Evolutionary conservation across 768 basidiomycete genomes (phyloP), one percentile per base, ranked within the genome.

Genomic region (Pleurotus cornucopiae): DNA sequence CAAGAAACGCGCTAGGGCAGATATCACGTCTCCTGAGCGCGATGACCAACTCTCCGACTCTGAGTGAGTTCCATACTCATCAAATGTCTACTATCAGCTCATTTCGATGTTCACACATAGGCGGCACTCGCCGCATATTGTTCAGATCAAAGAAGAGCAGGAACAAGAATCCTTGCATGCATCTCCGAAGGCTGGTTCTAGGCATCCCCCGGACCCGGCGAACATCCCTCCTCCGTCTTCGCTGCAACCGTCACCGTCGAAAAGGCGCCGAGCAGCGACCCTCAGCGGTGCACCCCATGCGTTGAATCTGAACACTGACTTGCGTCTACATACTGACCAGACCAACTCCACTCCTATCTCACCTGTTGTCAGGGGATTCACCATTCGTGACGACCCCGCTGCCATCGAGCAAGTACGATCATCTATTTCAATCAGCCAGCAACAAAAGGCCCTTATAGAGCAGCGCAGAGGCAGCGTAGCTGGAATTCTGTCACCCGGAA

Each of bases 381-480:
- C 81, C 38, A 72, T 83, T 59, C 79, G 78, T 57, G 85, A 88
- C 67, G 83, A 87, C 61, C 76, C 82, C 1, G 64, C 69, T 30
- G 79, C 78, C 11, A 72, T 84, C 40, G 85, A 87, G 63, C 82
- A 85, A 67, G 77, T 84, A 43, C 77, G 85, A 64, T 81, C 83
- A 16, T 81, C 81, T 73, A 74, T 85, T 57, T 69, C 76, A 37
- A 77, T 82, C 48, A 89, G 88, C 63, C 86, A 85, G 66, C 84
- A 84, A 61, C 89, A 86, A 68, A 84, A 88, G 68, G 79, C 83
- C 46, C 71, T 85, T 56, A 82, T 85, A 54, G 85, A 89, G 66
- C 85, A 86, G 69, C 79, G 86, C 48, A 72, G 88, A 60, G 85
- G 80, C 7, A 85, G 85, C 64, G 70, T 76, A 12, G 82, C 76